A percentile compares a stretch with the other conserved stretches of the same genome.
Evolutionary conservation across 345 rosid species (phyloP).

Genomic region (Bruguiera parviflora): DNA sequence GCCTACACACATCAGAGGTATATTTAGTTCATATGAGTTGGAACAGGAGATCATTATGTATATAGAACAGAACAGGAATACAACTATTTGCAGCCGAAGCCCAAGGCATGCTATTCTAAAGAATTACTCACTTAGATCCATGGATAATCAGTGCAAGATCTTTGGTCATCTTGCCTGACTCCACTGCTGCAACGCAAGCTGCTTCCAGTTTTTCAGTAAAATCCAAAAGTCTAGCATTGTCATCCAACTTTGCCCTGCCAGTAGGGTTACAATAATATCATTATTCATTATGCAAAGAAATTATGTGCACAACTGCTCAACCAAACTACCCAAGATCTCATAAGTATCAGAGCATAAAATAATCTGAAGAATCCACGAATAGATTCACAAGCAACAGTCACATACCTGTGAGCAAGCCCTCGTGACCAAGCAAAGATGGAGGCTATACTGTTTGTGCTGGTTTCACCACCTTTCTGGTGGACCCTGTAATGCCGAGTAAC

Average conservation of each 20-base stretch:
- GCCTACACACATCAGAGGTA: slow-evolving; percentile 34
- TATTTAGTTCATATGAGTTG: neutral
- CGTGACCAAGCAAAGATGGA: slow-evolving; percentile 98
- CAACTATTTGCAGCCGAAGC: neutral
- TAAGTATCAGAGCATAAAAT: neutral
- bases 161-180: slow-evolving; percentile 98
- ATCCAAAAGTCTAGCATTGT: slow-evolving; percentile 68
- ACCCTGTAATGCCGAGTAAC: slow-evolving; percentile 96
- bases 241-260: slow-evolving; percentile 87
- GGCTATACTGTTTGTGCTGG: slow-evolving; percentile 99
- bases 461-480: slow-evolving; percentile 98
- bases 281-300: neutral
- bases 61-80: neutral
- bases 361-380: neutral
- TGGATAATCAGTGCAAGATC: slow-evolving; percentile 90
- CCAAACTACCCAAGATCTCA: neutral
- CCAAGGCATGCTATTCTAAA: neutral
- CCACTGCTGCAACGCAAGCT: slow-evolving; percentile 80
- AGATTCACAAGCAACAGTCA: neutral
- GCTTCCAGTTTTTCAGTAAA: slow-evolving; percentile 91
- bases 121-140: slow-evolving; percentile 60
- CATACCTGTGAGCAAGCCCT: slow-evolving; percentile 95
- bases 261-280: slow-evolving; percentile 1
- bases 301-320: neutral
- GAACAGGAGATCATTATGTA: neutral